phyloP scores from a whole-genome alignment of 371 early-diverging fungal genomes.

The Massospora cicadina region DNA sequence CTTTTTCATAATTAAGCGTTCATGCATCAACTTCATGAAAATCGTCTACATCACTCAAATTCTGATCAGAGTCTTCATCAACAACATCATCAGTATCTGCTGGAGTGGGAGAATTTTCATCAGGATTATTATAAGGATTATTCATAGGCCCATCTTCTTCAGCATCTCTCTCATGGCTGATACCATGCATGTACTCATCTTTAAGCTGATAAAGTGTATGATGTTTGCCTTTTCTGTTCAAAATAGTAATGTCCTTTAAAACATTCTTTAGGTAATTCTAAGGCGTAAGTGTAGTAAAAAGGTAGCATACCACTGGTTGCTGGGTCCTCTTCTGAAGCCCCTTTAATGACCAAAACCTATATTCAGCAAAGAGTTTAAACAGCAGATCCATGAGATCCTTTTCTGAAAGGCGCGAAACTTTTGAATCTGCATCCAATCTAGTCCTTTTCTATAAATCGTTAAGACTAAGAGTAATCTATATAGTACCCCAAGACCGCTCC shows the following conservation, averaged over 20 bases:
- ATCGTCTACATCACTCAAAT: not conserved
- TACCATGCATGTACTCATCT: not conserved
- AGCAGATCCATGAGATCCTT: not conserved
- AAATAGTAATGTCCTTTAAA: not conserved
- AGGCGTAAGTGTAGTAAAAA: not conserved
- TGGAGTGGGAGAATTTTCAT: not conserved
- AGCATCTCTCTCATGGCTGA: not conserved
- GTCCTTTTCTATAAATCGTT: not conserved
- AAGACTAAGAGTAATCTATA: not conserved
- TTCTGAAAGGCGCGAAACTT: not conserved
- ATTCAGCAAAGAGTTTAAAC: conserved; percentile 1
- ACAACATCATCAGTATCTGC: not conserved
- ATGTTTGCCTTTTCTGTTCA: not conserved
- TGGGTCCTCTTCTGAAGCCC: not conserved
- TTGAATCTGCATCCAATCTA: not conserved
- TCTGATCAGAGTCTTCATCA: not conserved
- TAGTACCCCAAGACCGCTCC: conserved; percentile 1
- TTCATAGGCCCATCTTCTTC: not conserved
- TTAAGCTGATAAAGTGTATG: conserved; percentile 6
- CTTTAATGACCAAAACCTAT: conserved; percentile 1
- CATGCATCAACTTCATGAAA: not conserved
- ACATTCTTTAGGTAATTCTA: not conserved
- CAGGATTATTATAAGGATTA: not conserved
- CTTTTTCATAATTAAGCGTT: no score
- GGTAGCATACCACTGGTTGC: not conserved